phyloP scores from a whole-genome alignment of 352 stramenopile species.

The Globisporangium megalacanthum region DNA sequence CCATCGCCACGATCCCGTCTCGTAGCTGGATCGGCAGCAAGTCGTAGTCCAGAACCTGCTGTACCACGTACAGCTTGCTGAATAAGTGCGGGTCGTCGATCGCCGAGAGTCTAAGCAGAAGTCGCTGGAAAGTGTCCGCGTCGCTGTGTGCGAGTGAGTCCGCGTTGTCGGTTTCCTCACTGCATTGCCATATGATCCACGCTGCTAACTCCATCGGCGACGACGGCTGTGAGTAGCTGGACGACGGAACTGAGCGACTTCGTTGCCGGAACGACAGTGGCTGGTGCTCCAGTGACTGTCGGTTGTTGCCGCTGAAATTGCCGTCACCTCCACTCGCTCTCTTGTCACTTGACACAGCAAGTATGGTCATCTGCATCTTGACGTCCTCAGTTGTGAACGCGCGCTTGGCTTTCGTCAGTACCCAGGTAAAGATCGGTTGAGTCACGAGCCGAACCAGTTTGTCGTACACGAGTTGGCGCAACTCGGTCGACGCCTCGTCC shows the following conservation, averaged over 20 bases:
- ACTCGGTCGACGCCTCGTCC: slow-evolving; percentile 24
- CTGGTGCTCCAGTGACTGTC: slow-evolving; percentile 10
- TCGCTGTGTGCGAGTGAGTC: not conserved
- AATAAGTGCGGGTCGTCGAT: slow-evolving; percentile 17
- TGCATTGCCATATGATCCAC: not conserved
- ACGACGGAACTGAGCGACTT: slow-evolving; percentile 5
- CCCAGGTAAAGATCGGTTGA: slow-evolving; percentile 34
- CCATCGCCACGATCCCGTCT: slow-evolving; percentile 20
- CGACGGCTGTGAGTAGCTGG: not conserved
- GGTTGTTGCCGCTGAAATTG: not conserved
- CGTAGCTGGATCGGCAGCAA: slow-evolving; percentile 14
- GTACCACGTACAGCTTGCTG: slow-evolving; percentile 26
- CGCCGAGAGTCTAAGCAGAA: not conserved
- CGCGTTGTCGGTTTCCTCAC: not conserved
- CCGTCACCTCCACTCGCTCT: not conserved
- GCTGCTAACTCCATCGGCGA: slow-evolving; percentile 15
- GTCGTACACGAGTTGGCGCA: slow-evolving; percentile 28
- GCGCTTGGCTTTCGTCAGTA: slow-evolving; percentile 33
- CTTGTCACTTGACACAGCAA: not conserved
- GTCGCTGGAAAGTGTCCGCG: not conserved
- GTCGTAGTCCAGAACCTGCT: slow-evolving; percentile 26
- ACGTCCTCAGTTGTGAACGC: slow-evolving; percentile 24
- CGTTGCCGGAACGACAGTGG: slow-evolving; percentile 10
- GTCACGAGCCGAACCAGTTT: slow-evolving; percentile 27
- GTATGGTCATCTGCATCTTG: not conserved